phyloP scores from a whole-genome alignment of 257 asterid species.

The Coffea eugenioides region DNA sequence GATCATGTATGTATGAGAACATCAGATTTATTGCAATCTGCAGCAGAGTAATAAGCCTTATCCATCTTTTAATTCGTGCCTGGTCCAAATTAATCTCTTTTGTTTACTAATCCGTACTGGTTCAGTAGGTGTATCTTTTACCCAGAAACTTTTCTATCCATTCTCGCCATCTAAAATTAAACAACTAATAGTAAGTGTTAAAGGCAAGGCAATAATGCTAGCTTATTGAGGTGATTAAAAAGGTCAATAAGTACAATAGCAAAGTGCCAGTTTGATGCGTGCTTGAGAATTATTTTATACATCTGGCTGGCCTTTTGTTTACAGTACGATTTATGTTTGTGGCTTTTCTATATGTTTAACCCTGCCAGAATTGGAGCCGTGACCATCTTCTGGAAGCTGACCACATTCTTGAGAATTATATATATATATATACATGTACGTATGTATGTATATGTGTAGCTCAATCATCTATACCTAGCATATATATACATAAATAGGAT shows the following conservation, averaged over 20 bases:
- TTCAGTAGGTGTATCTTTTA: neutral
- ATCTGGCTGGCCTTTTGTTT: neutral
- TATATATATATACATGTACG: too few species aligned
- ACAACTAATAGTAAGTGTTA: too few species aligned
- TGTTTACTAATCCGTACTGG: neutral
- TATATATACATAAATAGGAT: too few species aligned
- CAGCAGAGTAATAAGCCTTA: too few species aligned
- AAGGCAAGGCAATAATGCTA: neutral
- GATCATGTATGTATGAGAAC: neutral
- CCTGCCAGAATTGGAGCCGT: neutral
- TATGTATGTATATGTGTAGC: too few species aligned
- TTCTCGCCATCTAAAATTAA: neutral
- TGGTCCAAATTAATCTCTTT: slow-evolving; percentile 2
- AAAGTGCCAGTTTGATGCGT: neutral
- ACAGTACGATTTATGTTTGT: neutral
- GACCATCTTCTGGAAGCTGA: neutral
- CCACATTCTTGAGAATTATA: too few species aligned
- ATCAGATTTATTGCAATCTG: neutral
- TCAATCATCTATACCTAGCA: too few species aligned
- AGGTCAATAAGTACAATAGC: neutral
- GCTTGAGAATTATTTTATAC: neutral
- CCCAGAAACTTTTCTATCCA: neutral
- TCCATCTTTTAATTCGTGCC: neutral
- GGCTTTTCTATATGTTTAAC: neutral
- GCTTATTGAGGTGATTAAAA: neutral